phyloP scores from a whole-genome alignment of 2,329 filamentous ascomycete species.

The Ceratocystis colombiana region DNA sequence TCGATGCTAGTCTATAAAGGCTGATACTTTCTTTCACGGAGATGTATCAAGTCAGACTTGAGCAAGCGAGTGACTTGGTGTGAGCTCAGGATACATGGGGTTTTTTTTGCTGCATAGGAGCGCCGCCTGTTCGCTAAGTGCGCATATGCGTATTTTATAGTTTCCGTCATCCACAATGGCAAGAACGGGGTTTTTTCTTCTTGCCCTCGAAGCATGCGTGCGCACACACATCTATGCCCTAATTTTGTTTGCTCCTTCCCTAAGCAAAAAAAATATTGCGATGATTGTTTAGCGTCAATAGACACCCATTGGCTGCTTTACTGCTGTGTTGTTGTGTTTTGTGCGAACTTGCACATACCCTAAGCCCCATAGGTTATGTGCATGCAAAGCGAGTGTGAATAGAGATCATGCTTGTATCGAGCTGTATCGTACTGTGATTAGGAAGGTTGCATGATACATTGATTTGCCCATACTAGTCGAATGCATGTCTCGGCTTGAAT shows the following conservation, averaged over 20 bases:
- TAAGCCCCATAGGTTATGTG: not conserved
- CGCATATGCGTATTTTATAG: not conserved
- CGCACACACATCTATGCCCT: not conserved
- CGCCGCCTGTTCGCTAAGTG: not conserved
- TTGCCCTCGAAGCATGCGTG: not conserved
- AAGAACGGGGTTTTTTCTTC: too few relatives aligned
- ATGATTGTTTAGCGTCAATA: not conserved
- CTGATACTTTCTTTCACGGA: not conserved
- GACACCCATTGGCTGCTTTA: not conserved
- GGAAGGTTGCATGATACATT: not conserved
- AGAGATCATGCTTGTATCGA: slow-evolving; percentile 8
- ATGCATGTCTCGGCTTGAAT: not conserved
- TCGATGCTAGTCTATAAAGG: not conserved
- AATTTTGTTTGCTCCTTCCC: not conserved
- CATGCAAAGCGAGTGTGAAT: not conserved
- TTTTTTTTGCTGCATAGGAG: not conserved
- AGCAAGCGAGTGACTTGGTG: not conserved
- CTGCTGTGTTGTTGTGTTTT: not conserved
- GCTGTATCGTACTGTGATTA: not conserved
- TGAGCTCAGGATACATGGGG: not conserved
- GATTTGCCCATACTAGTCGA: not conserved
- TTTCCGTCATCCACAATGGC: too few relatives aligned
- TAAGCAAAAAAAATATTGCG: not conserved
- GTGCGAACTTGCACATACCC: not conserved
- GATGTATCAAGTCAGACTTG: not conserved